Conservation (phyloP, 805 yeast genomes). For the Huiozyma sinensis region DNA sequence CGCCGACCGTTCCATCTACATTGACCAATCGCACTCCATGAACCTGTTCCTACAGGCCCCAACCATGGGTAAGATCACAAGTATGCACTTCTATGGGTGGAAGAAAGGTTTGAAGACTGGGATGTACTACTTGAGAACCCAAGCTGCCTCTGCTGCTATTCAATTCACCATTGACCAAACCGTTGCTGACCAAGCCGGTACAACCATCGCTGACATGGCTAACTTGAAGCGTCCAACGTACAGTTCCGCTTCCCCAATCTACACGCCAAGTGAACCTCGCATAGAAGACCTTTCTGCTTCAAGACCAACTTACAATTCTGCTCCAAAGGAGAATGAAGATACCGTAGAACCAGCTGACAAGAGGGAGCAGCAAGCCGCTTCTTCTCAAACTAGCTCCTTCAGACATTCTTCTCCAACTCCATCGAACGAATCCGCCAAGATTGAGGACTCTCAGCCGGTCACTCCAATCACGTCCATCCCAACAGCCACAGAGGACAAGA, state of each 20-base stretch:
- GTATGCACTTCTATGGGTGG: constrained; percentile 99
- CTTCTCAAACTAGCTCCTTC: constrained; percentile 7
- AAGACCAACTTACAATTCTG: not conserved
- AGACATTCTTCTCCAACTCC: constrained; percentile 28
- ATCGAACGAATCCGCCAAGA: constrained; percentile 13
- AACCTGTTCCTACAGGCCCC: constrained; percentile 83
- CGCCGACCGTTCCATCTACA: constrained; percentile 67
- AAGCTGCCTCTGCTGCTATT: constrained; percentile 95
- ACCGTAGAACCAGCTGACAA: constrained; percentile 3
- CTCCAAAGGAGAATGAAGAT: constrained; percentile 2
- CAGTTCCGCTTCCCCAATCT: constrained; percentile 1
- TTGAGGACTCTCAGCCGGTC: constrained; percentile 23
- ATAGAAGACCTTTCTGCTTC: not conserved
- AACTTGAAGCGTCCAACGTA: constrained; percentile 32
- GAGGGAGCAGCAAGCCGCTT: not conserved
- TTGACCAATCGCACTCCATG: constrained; percentile 88
- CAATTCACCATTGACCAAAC: constrained; percentile 77
- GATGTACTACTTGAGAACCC: constrained; percentile 94
- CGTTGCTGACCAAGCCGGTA: constrained; percentile 92
- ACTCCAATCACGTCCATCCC: constrained; percentile 20
- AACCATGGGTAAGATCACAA: constrained; percentile 91
- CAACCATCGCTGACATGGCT: constrained; percentile 25
- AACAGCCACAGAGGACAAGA: constrained; percentile 28
- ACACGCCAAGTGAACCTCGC: constrained; percentile 1
- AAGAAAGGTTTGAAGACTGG: constrained; percentile 97